Conservation (phyloP, 2,329 filamentous ascomycete genomes). For the Blastomyces parvus region DNA sequence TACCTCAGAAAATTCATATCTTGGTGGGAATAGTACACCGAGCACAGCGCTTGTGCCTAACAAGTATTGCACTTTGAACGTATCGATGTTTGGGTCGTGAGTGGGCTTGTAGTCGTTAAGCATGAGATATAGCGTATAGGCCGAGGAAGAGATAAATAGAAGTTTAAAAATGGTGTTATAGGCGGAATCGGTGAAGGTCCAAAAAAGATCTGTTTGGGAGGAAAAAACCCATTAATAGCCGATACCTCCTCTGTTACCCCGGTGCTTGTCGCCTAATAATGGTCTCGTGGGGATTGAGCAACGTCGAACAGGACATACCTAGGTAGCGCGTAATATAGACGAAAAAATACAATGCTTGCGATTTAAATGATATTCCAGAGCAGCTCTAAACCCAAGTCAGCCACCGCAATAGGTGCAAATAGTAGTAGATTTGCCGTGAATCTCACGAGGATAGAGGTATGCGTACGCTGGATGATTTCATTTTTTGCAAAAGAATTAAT, state of each 20-base stretch:
- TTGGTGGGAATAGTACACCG: conserved; percentile 73
- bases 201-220: conserved; percentile 64
- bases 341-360: conserved; percentile 85
- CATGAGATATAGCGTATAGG: conserved; percentile 97
- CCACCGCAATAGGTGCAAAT: conserved; percentile 31
- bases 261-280: background rate
- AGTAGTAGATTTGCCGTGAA: background rate
- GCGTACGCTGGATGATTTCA: conserved; percentile 76
- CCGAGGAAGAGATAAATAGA: conserved; percentile 79
- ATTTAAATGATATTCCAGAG: conserved; percentile 97
- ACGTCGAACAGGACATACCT: conserved; percentile 40
- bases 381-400: conserved; percentile 53
- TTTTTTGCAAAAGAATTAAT: conserved; percentile 91
- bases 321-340: conserved; percentile 94
- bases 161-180: conserved; percentile 97
- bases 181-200: conserved; percentile 64
- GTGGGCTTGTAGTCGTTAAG: conserved; percentile 95
- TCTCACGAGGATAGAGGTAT: background rate
- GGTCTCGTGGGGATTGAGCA: too few species aligned
- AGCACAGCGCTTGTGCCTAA: conserved; percentile 70
- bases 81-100: conserved; percentile 93
- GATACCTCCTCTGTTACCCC: background rate
- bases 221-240: background rate
- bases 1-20: conserved; percentile 65
- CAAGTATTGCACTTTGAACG: conserved; percentile 93